A percentile compares a stretch with the other conserved stretches of the same genome.
phyloP scores from a whole-genome alignment of 1,284 basidiomycete species.

The Phylloporus sp. region DNA sequence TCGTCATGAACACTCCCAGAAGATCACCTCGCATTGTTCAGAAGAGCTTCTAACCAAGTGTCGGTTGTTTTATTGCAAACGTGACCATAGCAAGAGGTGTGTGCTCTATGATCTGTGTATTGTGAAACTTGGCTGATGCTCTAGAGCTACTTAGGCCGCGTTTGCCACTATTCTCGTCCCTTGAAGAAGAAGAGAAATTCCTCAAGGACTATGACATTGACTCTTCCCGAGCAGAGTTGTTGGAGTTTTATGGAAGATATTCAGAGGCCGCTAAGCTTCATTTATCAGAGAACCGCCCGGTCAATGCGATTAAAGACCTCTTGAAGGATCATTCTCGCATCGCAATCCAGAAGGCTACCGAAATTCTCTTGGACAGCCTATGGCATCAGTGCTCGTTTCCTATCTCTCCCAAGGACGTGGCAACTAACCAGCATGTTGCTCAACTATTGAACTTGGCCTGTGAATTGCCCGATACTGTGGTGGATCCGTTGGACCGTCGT shows the following conservation, averaged over 20 bases:
- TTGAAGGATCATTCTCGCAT: conserved; percentile 46
- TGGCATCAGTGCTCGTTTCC: conserved; percentile 39
- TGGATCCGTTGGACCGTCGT: conserved; percentile 24
- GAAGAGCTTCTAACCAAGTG: conserved; percentile 56
- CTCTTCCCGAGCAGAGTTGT: conserved; percentile 55
- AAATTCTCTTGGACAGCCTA: conserved; percentile 34
- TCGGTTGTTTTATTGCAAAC: conserved; percentile 59
- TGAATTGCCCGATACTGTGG: conserved; percentile 22
- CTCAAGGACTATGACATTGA: conserved; percentile 65
- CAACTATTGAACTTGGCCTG: conserved; percentile 27
- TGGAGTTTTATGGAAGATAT: conserved; percentile 54
- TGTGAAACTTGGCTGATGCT: conserved; percentile 7
- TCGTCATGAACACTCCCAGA: conserved; percentile 43
- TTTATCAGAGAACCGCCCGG: conserved; percentile 54
- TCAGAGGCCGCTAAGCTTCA: conserved; percentile 66
- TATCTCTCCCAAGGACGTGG: conserved; percentile 18
- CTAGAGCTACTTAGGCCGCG: conserved; percentile 45
- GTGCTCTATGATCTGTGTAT: conserved; percentile 1
- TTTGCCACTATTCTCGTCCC: conserved; percentile 59
- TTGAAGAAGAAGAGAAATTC: conserved; percentile 65
- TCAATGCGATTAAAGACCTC: conserved; percentile 58
- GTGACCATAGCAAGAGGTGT: conserved; percentile 42
- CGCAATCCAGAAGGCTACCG: conserved; percentile 43
- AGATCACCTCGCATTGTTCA: conserved; percentile 46
- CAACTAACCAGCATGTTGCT: conserved; percentile 7